Evolutionary conservation across 1,284 basidiomycete species (phyloP), one percentile per base, ranked within the genome.

Genomic region (Hypsizygus ulmarius): DNA sequence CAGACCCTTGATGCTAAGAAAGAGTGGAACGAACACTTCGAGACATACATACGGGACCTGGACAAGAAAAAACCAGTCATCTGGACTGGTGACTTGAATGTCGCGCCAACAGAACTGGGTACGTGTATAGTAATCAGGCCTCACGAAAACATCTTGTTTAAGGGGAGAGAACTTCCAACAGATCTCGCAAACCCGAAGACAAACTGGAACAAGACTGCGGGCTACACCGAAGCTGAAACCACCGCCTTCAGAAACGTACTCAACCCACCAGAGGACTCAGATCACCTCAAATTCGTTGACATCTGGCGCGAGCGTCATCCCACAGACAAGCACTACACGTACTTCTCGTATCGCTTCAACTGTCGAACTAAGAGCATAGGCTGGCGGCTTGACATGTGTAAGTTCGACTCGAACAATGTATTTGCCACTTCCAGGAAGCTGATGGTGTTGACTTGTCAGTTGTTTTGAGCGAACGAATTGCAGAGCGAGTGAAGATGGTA

Each of bases 21-120:
- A 41, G 68, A 72, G 49, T 93, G 90, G 90, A 87, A 90, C 51
- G 62, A 65, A 11, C 82, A 90, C 59, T 91, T 93, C 58, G 82
- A 86, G 43, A 56, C 68, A 1, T 86, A 93, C 59, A 74, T 94
- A 12, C 79, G 80, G 2, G 74, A 79, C 15, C 71, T 93, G 9
- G 88, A 93, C 65, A 75, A 72, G 50, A 78, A 77, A 58, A 94
- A 94, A 59, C 85, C 90, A 2, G 85, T 94, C 8, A 86, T 95
- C 49, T 95, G 92, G 92, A 75, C 78, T n/a, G 92, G 92, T 19
- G 92, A 95, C 64, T 61, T 94, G 53, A 95, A 95, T 57, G 90
- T 93, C 27, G 90, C 92, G 1, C 87, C 87, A 2, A 87, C 87
- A 1, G 82, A 75, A 45, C 72, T 78, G 45, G 87, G 87, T 84